phyloP scores from a whole-genome alignment of 2,329 filamentous ascomycete genomes.

The Fusarium dimerum region DNA sequence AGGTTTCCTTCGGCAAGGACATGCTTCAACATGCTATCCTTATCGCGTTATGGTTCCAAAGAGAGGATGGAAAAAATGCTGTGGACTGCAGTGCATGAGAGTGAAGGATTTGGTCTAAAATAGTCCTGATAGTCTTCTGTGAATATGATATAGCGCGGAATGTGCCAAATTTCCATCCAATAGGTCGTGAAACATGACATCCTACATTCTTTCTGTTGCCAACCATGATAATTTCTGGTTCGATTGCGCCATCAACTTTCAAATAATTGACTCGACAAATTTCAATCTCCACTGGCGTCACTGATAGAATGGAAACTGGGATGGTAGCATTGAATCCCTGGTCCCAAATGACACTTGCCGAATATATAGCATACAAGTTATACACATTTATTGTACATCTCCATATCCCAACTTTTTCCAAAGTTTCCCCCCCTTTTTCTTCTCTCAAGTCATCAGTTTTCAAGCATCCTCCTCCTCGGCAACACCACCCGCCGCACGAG shows the following conservation, averaged over 20 bases:
- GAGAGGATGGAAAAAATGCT: conserved; percentile 70
- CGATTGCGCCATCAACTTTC: too few relatives aligned
- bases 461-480: conserved; percentile 35
- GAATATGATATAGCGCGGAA: conserved; percentile 12
- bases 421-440: not conserved
- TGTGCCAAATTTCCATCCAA: too few relatives aligned
- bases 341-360: conserved; percentile 30
- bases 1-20: conserved; percentile 85
- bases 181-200: too few relatives aligned
- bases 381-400: conserved; percentile 35
- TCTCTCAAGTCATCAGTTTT: not conserved
- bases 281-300: too few relatives aligned
- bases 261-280: too few relatives aligned
- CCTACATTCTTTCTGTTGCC: too few relatives aligned
- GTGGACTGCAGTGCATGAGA: conserved; percentile 86
- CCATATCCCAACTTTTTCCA: not conserved
- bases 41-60: conserved; percentile 71
- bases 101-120: conserved; percentile 90
- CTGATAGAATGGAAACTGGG: too few relatives aligned
- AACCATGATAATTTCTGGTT: too few relatives aligned
- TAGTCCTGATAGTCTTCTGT: conserved; percentile 40
- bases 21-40: conserved; percentile 82
- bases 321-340: conserved; percentile 21
- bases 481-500: conserved; percentile 41
- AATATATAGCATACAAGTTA: conserved; percentile 21